A percentile compares a stretch with the other conserved stretches of the same genome.
phyloP scores from a whole-genome alignment of 805 yeast species.

The Komagataella pseudopastoris region DNA sequence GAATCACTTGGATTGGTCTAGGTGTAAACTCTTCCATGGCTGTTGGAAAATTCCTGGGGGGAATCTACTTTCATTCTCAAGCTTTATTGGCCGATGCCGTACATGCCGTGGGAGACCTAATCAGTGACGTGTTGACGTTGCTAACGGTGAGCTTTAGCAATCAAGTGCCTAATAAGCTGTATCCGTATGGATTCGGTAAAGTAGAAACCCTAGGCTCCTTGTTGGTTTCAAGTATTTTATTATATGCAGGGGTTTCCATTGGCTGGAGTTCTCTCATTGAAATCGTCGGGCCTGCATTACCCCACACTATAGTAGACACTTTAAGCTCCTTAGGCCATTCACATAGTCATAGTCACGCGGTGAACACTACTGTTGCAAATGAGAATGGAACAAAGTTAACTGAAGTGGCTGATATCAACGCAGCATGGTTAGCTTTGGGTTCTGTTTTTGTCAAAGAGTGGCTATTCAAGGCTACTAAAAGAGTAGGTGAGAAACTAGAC shows the following conservation, averaged over 20 bases:
- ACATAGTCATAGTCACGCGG: conserved; percentile 36
- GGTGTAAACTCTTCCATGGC: conserved; percentile 80
- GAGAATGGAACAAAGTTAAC: conserved; percentile 3
- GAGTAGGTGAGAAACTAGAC: conserved; percentile 63
- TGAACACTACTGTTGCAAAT: conserved; percentile 5
- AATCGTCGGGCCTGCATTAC: conserved; percentile 54
- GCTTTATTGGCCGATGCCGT: conserved; percentile 90
- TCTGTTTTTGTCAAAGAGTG: conserved; percentile 83
- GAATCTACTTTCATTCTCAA: conserved; percentile 86
- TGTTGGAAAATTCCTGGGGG: conserved; percentile 75
- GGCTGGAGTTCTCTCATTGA: conserved; percentile 75
- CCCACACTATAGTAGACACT: conserved; percentile 44
- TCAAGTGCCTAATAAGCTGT: conserved; percentile 40
- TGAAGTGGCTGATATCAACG: conserved; percentile 58
- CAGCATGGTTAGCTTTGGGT: conserved; percentile 92
- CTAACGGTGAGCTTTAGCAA: conserved; percentile 74
- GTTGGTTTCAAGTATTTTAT: conserved; percentile 69
- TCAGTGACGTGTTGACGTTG: conserved; percentile 80
- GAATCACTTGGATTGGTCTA: conserved; percentile 88
- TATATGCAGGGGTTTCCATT: conserved; percentile 81
- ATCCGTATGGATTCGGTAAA: conserved; percentile 87
- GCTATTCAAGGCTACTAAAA: conserved; percentile 71
- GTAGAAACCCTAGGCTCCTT: conserved; percentile 87
- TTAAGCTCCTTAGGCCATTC: conserved; percentile 35
- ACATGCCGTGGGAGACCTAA: conserved; percentile 82